These are phyloP conservation scores for Salix arbutifolia DNA, from an alignment of 345 rosid genomes.

Conservation along the genomic window DNA sequence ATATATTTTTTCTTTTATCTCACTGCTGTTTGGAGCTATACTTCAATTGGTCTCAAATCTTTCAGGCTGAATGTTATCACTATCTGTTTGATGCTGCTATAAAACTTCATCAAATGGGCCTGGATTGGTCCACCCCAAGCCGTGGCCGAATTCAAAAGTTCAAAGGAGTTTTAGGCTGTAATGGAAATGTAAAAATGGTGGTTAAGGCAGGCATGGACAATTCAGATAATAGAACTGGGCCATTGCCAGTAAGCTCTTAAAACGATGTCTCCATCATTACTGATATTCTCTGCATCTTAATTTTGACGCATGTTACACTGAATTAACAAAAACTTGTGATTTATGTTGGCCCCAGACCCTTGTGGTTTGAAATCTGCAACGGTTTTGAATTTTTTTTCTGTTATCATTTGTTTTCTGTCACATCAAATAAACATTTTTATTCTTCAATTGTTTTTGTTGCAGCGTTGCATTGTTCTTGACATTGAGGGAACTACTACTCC, in stretches of 20 bases:
- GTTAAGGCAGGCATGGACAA: conserved; percentile 38
- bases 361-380: background rate
- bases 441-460: conserved; percentile 32
- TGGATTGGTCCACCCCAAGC: conserved; percentile 67
- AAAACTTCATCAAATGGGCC: conserved; percentile 76
- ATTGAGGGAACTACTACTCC: conserved; percentile 98
- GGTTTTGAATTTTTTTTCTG: background rate
- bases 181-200: conserved; percentile 19
- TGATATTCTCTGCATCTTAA: background rate
- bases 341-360: background rate
- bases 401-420: background rate
- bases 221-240: conserved; percentile 41
- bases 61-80: conserved; percentile 92
- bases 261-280: background rate
- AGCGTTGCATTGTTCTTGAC: conserved; percentile 86
- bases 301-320: background rate
- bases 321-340: background rate
- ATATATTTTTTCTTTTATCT: background rate
- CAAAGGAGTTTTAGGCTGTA: conserved; percentile 34
- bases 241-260: conserved; percentile 43
- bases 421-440: background rate
- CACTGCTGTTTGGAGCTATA: conserved; percentile 4
- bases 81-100: conserved; percentile 91
- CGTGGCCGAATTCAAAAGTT: conserved; percentile 59
- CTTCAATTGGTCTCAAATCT: conserved; percentile 7